Base-by-base conservation (phyloP, 139 green algal species). In the Chlamydomonas sphaeroides region DNA sequence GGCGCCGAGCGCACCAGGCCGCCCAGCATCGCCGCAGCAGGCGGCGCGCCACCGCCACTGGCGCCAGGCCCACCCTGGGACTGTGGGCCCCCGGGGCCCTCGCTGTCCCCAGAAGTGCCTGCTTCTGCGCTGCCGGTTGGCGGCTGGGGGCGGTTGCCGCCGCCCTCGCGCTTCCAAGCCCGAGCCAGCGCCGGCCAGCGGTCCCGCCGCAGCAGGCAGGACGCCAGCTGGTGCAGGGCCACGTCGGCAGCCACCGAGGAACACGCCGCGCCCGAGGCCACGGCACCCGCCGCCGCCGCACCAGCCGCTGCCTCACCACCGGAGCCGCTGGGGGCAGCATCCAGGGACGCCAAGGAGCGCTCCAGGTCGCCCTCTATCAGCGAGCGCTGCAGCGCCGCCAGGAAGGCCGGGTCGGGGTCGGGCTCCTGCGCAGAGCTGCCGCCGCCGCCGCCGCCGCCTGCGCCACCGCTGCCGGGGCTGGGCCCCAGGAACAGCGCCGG, bases 321-420 rank as follows among this genome's bases (percentile, higher is more conserved):
- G 23, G 2, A 21, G 23, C 23, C 56, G 3, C 23, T 62, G 23
- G 56, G 23, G 3, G 56, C 21, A n/a, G 56, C 56, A 32, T 21
- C 21, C 15, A 62, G 59, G 11, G 62, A 42, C 63, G 32, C 15
- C 36, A 87, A 41, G 5, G 81, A 65, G 35, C 84, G 84, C 3
- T 73, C 57, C 25, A 90, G 45, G 59, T 90, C 86, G 0, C 86
- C 81, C 36, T 85, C 73, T 0, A 69, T 33, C 5, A 90, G 63
- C 18, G 67, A 79, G 30, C 79, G 77, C 1, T 78, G 66, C 49
- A 85, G 49, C 0, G 83, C 79, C 15, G 68, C 53, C 14, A 90
- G 76, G 11, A 90, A 62, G 33, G 77, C 41, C 0, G 68, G n/a
- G 57, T 89, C 85, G 23, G 65, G 80, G 2, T 35, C 41, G 10